Conservation (phyloP, 2,329 filamentous ascomycete genomes). For the Pseudogymnoascus sp. region DNA sequence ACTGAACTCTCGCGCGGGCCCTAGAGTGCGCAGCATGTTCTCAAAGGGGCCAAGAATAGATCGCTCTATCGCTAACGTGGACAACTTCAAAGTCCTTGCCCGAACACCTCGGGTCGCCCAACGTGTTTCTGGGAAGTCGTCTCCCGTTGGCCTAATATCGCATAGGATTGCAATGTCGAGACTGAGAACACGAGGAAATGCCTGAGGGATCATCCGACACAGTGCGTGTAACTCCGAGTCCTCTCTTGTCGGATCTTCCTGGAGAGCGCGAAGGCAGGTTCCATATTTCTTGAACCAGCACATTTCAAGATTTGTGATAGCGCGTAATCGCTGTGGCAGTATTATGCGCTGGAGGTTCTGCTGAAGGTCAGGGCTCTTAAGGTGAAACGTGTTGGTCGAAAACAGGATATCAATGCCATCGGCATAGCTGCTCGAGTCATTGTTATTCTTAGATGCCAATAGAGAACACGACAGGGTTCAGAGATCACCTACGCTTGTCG, state of each 20-base stretch:
- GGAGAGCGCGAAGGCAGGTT: background rate
- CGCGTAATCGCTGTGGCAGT: background rate
- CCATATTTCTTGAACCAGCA: background rate
- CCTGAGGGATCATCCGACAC: background rate
- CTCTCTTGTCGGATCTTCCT: background rate
- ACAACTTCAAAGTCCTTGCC: background rate
- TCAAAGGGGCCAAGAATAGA: background rate
- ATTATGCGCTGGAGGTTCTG: background rate
- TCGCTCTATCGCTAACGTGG: background rate
- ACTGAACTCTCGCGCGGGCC: background rate
- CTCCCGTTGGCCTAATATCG: background rate
- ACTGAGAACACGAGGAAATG: background rate
- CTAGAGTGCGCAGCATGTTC: background rate
- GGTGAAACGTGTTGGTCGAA: background rate
- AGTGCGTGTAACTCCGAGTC: background rate
- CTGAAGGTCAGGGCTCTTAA: background rate
- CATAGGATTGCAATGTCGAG: background rate
- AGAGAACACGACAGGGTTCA: background rate
- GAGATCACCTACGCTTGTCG: background rate
- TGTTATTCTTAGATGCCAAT: background rate
- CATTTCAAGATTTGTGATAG: background rate
- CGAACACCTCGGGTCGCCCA: background rate
- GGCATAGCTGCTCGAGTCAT: background rate
- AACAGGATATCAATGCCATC: conserved; percentile 1
- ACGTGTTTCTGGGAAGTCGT: background rate